Evolutionary conservation across 2,329 filamentous ascomycete genomes (phyloP).

Genomic region (Fusarium siculi): DNA sequence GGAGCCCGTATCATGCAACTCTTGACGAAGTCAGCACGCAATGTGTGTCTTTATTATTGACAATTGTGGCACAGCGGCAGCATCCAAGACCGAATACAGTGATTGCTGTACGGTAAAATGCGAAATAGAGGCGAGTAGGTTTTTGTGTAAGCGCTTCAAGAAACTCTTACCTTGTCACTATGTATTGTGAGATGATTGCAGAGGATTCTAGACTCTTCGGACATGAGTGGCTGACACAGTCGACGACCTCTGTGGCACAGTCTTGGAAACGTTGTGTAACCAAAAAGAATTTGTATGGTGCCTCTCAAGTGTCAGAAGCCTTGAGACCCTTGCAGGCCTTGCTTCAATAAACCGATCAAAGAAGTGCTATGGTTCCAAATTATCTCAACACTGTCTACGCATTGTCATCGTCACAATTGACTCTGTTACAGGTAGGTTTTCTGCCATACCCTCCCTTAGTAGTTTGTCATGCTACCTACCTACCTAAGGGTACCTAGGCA

Average conservation of each 20-base stretch:
- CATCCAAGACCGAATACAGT: background rate
- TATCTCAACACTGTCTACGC: background rate
- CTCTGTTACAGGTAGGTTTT: background rate
- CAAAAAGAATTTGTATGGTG: background rate
- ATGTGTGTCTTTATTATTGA: slow-evolving; percentile 3
- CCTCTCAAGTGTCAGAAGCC: background rate
- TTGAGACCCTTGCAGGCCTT: background rate
- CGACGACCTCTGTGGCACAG: slow-evolving; percentile 5
- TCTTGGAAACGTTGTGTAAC: slow-evolving; percentile 6
- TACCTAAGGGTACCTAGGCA: background rate
- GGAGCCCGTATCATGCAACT: slow-evolving; percentile 16
- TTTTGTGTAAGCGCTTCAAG: background rate
- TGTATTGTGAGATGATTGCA: slow-evolving; percentile 1
- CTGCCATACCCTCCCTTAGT: background rate
- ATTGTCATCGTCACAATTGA: background rate
- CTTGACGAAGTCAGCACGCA: background rate
- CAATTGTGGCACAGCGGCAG: slow-evolving; percentile 19
- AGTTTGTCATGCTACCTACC: background rate
- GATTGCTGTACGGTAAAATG: slow-evolving; percentile 2
- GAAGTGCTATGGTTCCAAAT: background rate
- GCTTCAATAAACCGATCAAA: background rate
- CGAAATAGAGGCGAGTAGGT: background rate
- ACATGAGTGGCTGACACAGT: slow-evolving; percentile 11
- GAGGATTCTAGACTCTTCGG: slow-evolving; percentile 33
- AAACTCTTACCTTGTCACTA: background rate